A percentile compares a stretch with the other conserved stretches of the same genome.
Conservation (phyloP, 331 rosid genomes). For the Pyracantha coccinea region DNA sequence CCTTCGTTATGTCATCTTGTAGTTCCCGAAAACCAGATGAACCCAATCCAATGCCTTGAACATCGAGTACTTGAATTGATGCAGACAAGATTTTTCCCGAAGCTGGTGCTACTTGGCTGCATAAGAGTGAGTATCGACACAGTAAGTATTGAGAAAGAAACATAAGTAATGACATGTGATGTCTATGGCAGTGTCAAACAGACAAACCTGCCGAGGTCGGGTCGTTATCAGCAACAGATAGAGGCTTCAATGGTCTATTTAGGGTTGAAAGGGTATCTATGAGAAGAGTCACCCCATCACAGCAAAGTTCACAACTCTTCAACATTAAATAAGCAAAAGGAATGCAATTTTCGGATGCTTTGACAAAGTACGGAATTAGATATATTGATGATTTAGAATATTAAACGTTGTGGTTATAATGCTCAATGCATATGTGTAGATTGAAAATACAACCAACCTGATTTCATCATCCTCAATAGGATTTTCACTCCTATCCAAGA, state of each 20-base stretch:
- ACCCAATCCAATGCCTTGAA: slow-evolving; percentile 58
- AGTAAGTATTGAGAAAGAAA: slow-evolving; percentile 14
- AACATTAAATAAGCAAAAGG: slow-evolving; percentile 49
- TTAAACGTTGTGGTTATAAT: slow-evolving; percentile 20
- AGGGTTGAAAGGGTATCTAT: slow-evolving; percentile 44
- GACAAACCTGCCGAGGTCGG: slow-evolving; percentile 81
- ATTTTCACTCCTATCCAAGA: slow-evolving; percentile 86
- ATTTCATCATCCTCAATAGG: slow-evolving; percentile 66
- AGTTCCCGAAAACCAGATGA: slow-evolving; percentile 62
- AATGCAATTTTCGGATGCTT: slow-evolving; percentile 39
- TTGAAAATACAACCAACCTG: slow-evolving; percentile 38
- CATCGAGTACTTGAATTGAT: slow-evolving; percentile 50
- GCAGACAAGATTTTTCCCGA: slow-evolving; percentile 47
- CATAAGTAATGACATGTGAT: slow-evolving; percentile 1
- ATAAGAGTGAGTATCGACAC: slow-evolving; percentile 24
- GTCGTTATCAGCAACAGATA: slow-evolving; percentile 75
- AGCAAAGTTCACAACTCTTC: slow-evolving; percentile 61
- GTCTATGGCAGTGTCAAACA: slow-evolving; percentile 4
- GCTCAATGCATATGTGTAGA: slow-evolving; percentile 7
- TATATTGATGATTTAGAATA: slow-evolving; percentile 10
- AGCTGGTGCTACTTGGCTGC: slow-evolving; percentile 57
- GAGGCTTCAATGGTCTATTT: slow-evolving; percentile 55
- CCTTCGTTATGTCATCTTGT: slow-evolving; percentile 45
- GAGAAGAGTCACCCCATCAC: slow-evolving; percentile 47
- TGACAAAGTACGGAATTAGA: slow-evolving; percentile 51